phyloP scores from a whole-genome alignment of 345 rosid species.

The Rubroshorea leprosula region DNA sequence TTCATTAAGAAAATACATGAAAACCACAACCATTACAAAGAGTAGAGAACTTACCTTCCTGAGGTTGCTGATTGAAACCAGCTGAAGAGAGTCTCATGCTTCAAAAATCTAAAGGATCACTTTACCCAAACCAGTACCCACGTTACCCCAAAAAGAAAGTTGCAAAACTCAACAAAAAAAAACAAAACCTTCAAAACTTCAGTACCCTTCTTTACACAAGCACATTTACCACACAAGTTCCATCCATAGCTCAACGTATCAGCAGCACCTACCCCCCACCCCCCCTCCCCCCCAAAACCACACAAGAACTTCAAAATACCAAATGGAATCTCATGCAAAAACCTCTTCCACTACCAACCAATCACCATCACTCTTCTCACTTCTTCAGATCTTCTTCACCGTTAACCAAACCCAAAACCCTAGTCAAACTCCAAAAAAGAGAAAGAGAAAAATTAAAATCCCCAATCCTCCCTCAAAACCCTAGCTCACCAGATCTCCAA shows the following conservation, averaged over 20 bases:
- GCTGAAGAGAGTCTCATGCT: conserved; percentile 86
- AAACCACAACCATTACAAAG: neutral
- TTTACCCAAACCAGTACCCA: neutral
- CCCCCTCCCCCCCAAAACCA: conserved; percentile 1
- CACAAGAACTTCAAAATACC: neutral
- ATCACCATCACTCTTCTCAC: neutral
- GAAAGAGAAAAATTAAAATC: neutral
- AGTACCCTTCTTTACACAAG: neutral
- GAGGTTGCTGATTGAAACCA: conserved; percentile 77
- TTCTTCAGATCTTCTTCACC: neutral
- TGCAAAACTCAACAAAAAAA: too few relatives aligned
- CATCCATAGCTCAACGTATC: neutral
- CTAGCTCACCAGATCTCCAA: conserved; percentile 1
- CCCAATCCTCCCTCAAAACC: neutral
- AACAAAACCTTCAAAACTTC: too few relatives aligned
- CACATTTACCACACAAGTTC: neutral
- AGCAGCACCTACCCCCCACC: neutral
- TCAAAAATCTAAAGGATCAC: conserved; percentile 3
- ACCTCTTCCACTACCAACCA: neutral
- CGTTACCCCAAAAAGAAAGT: neutral
- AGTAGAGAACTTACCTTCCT: conserved; percentile 54
- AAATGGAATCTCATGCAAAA: neutral
- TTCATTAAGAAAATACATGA: neutral
- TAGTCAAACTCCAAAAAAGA: neutral
- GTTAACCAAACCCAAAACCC: neutral